Evolutionary conservation across 2,329 filamentous ascomycete genomes (phyloP).

Genomic region (Phialophora expanda): DNA sequence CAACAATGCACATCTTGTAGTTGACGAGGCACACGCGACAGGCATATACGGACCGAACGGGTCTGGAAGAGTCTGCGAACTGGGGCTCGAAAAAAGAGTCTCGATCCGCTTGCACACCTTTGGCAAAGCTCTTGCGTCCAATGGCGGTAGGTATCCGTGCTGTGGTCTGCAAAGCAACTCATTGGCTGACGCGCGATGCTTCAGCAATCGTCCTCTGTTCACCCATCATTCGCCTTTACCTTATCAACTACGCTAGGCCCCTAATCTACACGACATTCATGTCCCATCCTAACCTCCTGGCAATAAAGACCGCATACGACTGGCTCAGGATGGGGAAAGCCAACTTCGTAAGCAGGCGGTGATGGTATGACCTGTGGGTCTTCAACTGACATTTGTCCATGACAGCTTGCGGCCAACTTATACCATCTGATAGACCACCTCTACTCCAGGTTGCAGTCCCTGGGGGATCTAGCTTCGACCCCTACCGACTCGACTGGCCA

Average conservation of each 20-base stretch:
- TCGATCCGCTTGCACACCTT: conserved; percentile 59
- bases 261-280: conserved; percentile 77
- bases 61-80: conserved; percentile 55
- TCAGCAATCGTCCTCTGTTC: conserved; percentile 68
- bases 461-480: conserved; percentile 33
- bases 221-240: conserved; percentile 63
- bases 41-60: conserved; percentile 59
- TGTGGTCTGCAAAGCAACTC: conserved; percentile 11
- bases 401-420: conserved; percentile 54
- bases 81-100: conserved; percentile 58
- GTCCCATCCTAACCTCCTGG: conserved; percentile 64
- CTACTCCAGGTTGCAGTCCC: conserved; percentile 52
- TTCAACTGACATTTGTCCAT: conserved; percentile 7
- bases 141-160: conserved; percentile 63
- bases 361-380: conserved; percentile 25
- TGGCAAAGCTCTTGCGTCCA: conserved; percentile 62
- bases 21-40: conserved; percentile 63
- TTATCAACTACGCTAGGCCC: conserved; percentile 77
- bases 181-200: conserved; percentile 33
- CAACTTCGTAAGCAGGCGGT: conserved; percentile 47
- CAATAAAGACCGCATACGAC: conserved; percentile 63
- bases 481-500: conserved; percentile 47
- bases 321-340: conserved; percentile 60
- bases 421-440: conserved; percentile 55
- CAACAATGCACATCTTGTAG: conserved; percentile 61